Percentiles rank a stretch among this genome's conserved stretches.
These are phyloP conservation scores for Saccharum officinarum DNA, from an alignment of 176 grass and related monocot genomes.

Conservation along the genomic window DNA sequence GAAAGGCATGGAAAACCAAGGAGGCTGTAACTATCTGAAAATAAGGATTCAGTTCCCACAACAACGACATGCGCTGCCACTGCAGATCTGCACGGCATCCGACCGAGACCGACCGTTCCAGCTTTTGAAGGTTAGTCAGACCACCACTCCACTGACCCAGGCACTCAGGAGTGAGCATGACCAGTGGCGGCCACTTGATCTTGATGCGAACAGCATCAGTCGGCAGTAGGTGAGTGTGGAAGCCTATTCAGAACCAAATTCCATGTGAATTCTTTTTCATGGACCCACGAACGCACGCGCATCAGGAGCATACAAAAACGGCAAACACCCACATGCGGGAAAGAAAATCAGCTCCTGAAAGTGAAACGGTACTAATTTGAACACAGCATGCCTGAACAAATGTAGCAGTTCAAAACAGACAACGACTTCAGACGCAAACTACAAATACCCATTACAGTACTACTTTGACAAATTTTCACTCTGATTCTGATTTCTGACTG, in stretches of 20 bases:
- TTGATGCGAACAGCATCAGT: background rate
- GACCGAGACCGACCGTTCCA: background rate
- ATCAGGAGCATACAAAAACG: background rate
- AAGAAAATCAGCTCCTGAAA: background rate
- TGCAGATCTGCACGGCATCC: too few relatives aligned
- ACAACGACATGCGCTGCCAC: background rate
- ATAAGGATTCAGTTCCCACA: background rate
- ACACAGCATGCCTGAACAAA: background rate
- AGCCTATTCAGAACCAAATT: background rate
- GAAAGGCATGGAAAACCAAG: background rate
- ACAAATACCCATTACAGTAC: background rate
- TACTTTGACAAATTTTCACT: constrained; percentile 21
- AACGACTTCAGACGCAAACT: background rate
- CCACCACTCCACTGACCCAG: background rate
- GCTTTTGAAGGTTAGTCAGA: background rate
- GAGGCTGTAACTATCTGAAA: background rate
- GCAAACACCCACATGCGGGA: too few relatives aligned
- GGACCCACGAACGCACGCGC: background rate
- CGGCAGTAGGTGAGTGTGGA: background rate
- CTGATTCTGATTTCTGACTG: constrained; percentile 59
- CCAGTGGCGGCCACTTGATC: background rate
- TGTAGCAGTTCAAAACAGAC: background rate
- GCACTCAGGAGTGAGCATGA: background rate
- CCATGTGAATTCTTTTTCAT: too few relatives aligned
- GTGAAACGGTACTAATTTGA: background rate